These are phyloP conservation scores for Termitomyces sp. DNA, from an alignment of 768 basidiomycete species.

Conservation along the genomic window DNA sequence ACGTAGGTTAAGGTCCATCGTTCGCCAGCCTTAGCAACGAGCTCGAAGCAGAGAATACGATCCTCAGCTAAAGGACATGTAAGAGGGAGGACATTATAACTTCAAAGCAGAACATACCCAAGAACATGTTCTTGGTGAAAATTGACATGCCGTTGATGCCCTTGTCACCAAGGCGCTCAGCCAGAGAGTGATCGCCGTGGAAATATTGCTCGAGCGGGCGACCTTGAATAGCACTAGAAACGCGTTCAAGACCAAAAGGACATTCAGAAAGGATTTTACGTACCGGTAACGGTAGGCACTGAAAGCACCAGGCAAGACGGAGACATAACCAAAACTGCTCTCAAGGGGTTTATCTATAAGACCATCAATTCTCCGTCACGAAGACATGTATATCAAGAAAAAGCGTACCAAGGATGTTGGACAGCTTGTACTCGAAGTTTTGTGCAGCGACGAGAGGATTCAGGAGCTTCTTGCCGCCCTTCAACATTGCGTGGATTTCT, in stretches of 20 bases:
- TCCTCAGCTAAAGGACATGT: constrained; percentile 63
- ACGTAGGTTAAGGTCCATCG: constrained; percentile 88
- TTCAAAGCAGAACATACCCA: constrained; percentile 25
- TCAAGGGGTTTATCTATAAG: constrained; percentile 86
- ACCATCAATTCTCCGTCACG: background rate
- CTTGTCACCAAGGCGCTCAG: constrained; percentile 87
- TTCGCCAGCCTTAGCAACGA: constrained; percentile 86
- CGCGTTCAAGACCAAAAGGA: background rate
- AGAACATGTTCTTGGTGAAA: constrained; percentile 85
- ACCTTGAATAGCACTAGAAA: constrained; percentile 77
- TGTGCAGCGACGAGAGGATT: constrained; percentile 94
- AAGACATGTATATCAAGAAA: background rate
- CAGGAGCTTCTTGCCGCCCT: constrained; percentile 88
- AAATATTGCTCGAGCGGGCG: constrained; percentile 84
- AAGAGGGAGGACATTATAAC: background rate
- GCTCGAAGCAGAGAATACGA: constrained; percentile 96
- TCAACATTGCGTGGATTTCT: constrained; percentile 96
- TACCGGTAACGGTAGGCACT: constrained; percentile 77
- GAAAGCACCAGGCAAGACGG: constrained; percentile 95
- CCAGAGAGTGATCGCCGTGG: constrained; percentile 85
- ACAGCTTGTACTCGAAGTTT: constrained; percentile 99
- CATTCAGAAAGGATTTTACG: background rate
- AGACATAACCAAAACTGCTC: constrained; percentile 93
- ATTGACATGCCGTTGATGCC: constrained; percentile 97
- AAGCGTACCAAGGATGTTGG: constrained; percentile 79